These are phyloP conservation scores for Paulownia fortunei DNA, from an alignment of 257 asterid species.

Conservation along the genomic window DNA sequence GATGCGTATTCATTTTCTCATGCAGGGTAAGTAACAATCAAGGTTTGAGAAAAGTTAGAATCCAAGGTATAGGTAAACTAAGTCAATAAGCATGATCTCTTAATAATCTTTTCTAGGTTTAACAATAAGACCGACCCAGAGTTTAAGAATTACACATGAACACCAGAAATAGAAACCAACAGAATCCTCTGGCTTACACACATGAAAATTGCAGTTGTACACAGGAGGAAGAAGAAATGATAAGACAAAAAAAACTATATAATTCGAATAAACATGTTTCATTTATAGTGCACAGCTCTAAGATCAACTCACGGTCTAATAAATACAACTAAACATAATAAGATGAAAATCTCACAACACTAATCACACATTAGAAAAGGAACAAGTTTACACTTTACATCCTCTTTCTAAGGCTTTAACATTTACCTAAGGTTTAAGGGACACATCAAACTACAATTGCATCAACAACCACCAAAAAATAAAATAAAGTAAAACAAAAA, in stretches of 20 bases:
- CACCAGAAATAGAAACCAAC: neutral
- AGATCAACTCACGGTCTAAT: too few relatives aligned
- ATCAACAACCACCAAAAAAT: neutral
- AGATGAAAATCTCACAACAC: neutral
- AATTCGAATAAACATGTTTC: too few relatives aligned
- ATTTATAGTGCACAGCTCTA: too few relatives aligned
- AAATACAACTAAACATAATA: neutral
- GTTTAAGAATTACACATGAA: neutral
- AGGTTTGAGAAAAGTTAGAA: neutral
- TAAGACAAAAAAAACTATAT: neutral
- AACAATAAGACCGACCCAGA: neutral
- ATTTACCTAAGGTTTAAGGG: slow-evolving; percentile 20
- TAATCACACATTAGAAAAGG: neutral
- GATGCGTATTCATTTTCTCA: neutral
- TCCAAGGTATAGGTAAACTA: neutral
- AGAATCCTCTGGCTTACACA: neutral
- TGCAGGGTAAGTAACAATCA: neutral
- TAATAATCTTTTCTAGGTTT: neutral
- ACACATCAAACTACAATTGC: neutral
- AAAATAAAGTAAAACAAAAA: too few relatives aligned
- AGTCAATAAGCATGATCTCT: neutral
- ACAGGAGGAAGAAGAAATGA: neutral
- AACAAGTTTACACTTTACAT: neutral
- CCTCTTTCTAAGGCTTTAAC: neutral
- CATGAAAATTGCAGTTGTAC: neutral